Conservation (phyloP, 352 stramenopile species). For the Phytophthora foliorum region DNA sequence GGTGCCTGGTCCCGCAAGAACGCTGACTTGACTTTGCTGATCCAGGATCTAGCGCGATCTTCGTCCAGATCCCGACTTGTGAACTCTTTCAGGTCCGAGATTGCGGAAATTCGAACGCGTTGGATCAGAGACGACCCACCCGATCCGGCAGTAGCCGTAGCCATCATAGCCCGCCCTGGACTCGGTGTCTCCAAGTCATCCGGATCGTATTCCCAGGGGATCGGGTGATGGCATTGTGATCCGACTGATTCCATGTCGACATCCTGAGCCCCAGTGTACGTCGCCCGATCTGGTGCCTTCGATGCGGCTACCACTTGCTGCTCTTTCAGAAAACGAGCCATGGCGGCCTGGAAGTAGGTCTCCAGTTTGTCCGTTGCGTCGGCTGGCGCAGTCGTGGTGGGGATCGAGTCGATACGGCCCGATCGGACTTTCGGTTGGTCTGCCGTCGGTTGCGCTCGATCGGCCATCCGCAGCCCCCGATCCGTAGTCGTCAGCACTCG, state of each 20-base stretch:
- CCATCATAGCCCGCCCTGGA: neutral
- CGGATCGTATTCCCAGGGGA: neutral
- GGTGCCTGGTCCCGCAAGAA: no score
- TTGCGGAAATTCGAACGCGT: constrained; percentile 1
- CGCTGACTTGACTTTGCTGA: no score
- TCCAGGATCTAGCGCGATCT: no score
- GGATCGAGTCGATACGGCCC: no score
- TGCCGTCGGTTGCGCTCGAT: no score
- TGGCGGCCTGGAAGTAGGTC: neutral
- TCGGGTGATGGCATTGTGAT: neutral
- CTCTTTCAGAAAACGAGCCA: neutral
- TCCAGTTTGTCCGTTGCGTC: no score
- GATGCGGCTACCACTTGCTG: neutral
- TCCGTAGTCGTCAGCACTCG: neutral
- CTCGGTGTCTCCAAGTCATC: neutral
- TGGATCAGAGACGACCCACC: neutral
- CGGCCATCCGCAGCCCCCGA: no score
- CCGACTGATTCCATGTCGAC: neutral
- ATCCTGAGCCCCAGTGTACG: neutral
- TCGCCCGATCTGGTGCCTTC: no score
- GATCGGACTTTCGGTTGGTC: no score
- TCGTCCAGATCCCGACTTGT: no score
- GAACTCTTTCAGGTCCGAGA: no score
- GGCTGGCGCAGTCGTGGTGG: no score
- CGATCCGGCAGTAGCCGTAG: neutral